phyloP scores from a whole-genome alignment of 2,329 filamentous ascomycete species.

The Colletotrichum gloeosporioides region DNA sequence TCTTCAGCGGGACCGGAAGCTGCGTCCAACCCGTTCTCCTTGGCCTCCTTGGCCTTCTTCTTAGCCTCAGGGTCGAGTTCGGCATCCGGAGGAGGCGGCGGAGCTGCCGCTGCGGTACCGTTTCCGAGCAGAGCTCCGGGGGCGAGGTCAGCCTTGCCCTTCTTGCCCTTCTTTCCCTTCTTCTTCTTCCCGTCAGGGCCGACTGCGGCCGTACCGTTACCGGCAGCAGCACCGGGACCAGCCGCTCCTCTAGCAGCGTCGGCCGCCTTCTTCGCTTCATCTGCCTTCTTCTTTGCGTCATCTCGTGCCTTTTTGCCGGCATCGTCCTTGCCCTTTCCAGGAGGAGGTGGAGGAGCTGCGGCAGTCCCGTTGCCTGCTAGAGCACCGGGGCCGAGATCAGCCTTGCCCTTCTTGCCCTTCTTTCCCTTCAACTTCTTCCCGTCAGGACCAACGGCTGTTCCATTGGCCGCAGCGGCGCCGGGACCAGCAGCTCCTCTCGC shows the following conservation, averaged over 20 bases:
- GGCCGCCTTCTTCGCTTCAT: neutral
- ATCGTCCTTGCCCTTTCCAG: neutral
- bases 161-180: neutral
- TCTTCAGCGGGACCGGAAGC: neutral
- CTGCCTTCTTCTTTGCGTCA: conserved; percentile 1
- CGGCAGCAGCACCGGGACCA: neutral
- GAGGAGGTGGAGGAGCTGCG: neutral
- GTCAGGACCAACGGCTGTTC: neutral
- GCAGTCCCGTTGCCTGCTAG: neutral
- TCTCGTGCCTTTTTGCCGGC: neutral
- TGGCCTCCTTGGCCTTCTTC: conserved; percentile 10
- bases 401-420: neutral
- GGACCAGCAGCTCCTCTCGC: neutral
- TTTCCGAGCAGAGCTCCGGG: neutral
- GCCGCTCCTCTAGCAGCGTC: neutral
- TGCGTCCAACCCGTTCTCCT: neutral
- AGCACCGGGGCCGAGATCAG: neutral
- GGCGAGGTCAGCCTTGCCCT: neutral
- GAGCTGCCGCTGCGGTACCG: neutral
- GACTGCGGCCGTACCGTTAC: neutral
- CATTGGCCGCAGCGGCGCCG: neutral
- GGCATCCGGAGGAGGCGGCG: neutral
- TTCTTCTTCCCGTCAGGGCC: neutral
- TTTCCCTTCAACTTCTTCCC: neutral
- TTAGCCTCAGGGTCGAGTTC: neutral